A percentile compares a stretch with the other conserved stretches of the same genome.
Evolutionary conservation across 108 stramenopile genomes (phyloP).

Genomic region (Asterionellopsis glacialis): DNA sequence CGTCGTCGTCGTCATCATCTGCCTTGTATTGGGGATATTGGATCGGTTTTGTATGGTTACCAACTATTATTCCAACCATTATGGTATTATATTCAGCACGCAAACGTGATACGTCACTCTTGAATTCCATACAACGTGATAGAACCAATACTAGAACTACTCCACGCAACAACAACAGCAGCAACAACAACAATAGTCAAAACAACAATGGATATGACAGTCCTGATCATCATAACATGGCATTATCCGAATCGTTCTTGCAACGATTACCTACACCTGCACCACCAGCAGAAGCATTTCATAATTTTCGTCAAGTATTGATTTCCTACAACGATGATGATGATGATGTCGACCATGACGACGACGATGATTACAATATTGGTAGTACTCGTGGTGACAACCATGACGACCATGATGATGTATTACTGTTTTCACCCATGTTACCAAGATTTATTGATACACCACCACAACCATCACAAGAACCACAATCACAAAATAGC

Average conservation of each 20-base stretch:
- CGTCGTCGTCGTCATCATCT: conserved; percentile 16
- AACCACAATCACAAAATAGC: too few relatives aligned
- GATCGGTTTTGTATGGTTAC: conserved; percentile 45
- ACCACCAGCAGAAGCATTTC: conserved; percentile 10
- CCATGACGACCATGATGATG: too few relatives aligned
- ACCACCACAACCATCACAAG: too few relatives aligned
- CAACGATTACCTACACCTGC: conserved; percentile 4
- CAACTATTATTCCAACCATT: conserved; percentile 29
- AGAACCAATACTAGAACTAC: not conserved
- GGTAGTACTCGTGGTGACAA: too few relatives aligned
- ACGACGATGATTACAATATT: too few relatives aligned
- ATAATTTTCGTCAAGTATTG: not conserved
- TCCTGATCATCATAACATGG: not conserved
- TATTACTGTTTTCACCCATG: too few relatives aligned
- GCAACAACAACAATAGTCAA: not conserved
- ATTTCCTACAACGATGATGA: too few relatives aligned
- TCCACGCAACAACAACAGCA: not conserved
- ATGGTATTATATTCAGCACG: conserved; percentile 41
- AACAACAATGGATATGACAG: not conserved
- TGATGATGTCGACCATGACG: too few relatives aligned
- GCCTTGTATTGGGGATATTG: conserved; percentile 44
- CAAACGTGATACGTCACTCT: conserved; percentile 27
- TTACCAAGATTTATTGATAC: too few relatives aligned
- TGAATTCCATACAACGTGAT: not conserved
- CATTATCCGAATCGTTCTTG: not conserved